These are phyloP conservation scores for Dichomitus squalens DNA, from an alignment of 1,284 basidiomycete genomes.

Conservation along the genomic window DNA sequence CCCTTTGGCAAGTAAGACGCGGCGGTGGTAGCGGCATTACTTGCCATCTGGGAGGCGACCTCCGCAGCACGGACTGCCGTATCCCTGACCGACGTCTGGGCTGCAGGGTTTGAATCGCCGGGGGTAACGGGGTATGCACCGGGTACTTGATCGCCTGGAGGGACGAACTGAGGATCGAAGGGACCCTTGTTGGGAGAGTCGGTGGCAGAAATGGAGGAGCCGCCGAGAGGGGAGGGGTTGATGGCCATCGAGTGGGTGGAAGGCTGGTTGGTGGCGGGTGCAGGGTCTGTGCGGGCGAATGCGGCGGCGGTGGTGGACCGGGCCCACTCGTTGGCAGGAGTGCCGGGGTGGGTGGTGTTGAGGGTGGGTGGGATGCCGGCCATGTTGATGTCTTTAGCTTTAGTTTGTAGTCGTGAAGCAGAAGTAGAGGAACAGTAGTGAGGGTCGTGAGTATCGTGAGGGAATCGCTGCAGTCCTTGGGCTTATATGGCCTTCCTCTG, in stretches of 20 bases:
- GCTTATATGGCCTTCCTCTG: no score
- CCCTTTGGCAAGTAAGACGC: slow-evolving; percentile 30
- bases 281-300: slow-evolving; percentile 26
- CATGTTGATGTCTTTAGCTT: no score
- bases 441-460: no score
- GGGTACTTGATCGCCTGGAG: slow-evolving; percentile 25
- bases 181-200: slow-evolving; percentile 16
- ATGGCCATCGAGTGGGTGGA: slow-evolving; percentile 4
- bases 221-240: slow-evolving; percentile 2
- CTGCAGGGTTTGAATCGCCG: slow-evolving; percentile 4
- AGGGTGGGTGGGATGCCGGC: slow-evolving; percentile 31
- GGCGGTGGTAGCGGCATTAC: slow-evolving; percentile 27
- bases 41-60: slow-evolving; percentile 20
- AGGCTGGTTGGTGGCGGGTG: slow-evolving; percentile 15
- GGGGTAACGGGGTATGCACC: slow-evolving; percentile 30
- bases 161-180: slow-evolving; percentile 16
- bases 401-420: no score
- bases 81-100: slow-evolving; percentile 5
- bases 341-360: slow-evolving; percentile 26
- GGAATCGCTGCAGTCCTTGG: no score
- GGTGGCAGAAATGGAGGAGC: slow-evolving; percentile 14
- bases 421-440: no score
- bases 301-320: slow-evolving; percentile 33
- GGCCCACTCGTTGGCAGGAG: slow-evolving; percentile 34
- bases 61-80: slow-evolving; percentile 15